Conservation (phyloP, 2,329 filamentous ascomycete genomes). For the Davidsoniella eucalypti region DNA sequence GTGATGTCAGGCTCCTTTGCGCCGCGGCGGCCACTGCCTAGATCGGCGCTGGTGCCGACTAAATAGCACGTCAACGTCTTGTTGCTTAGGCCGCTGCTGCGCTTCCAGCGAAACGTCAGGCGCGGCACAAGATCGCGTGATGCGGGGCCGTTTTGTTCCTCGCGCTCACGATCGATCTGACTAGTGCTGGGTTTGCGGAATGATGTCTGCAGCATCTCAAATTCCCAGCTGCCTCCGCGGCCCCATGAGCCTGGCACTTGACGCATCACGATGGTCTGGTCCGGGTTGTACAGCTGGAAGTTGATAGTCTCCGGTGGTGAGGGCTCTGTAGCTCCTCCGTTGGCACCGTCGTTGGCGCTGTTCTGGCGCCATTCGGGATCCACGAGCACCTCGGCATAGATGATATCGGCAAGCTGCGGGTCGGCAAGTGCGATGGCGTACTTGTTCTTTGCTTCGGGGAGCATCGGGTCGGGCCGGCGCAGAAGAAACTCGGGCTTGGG, state of each 20-base stretch:
- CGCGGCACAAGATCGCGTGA: constrained; percentile 45
- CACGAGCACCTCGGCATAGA: constrained; percentile 76
- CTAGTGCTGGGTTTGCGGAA: constrained; percentile 71
- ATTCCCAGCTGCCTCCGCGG: constrained; percentile 69
- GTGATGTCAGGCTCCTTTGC: constrained; percentile 91
- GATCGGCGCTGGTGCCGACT: constrained; percentile 55
- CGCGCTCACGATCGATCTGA: constrained; percentile 52
- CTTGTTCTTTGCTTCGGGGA: constrained; percentile 56
- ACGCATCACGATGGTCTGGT: constrained; percentile 60
- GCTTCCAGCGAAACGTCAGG: constrained; percentile 75
- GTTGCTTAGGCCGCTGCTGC: constrained; percentile 34
- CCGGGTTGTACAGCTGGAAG: constrained; percentile 88
- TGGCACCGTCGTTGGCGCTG: constrained; percentile 5
- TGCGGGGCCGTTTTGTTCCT: constrained; percentile 24
- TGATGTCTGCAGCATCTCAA: constrained; percentile 73
- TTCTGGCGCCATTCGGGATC: constrained; percentile 67
- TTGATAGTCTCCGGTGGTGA: constrained; percentile 51
- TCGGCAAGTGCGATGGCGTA: constrained; percentile 81
- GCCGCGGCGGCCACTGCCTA: constrained; percentile 45
- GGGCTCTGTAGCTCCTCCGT: background rate
- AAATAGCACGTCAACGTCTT: constrained; percentile 83
- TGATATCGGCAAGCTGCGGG: constrained; percentile 59
- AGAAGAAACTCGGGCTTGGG: constrained; percentile 67
- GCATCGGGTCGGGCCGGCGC: constrained; percentile 55
- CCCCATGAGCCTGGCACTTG: constrained; percentile 65